Conservation (phyloP, 2,329 filamentous ascomycete genomes). For the Fusarium heterosporum region DNA sequence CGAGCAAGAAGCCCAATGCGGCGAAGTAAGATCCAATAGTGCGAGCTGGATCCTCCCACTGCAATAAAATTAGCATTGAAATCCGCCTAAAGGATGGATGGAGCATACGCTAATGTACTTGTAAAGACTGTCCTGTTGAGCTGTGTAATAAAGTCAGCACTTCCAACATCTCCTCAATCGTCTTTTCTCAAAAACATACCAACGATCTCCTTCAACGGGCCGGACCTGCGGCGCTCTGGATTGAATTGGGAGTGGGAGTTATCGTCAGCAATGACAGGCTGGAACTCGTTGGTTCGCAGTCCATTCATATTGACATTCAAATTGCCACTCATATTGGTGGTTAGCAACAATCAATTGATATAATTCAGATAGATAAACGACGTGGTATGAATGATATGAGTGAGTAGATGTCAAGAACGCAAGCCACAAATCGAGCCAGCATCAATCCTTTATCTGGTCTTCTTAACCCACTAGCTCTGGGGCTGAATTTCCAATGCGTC, state of each 20-base stretch:
- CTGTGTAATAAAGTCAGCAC: conserved; percentile 4
- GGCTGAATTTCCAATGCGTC: conserved; percentile 28
- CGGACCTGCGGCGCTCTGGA: conserved; percentile 6
- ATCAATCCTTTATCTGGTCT: conserved; percentile 18
- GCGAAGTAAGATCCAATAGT: conserved; percentile 37
- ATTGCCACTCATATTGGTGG: too few species aligned
- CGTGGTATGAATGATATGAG: not conserved
- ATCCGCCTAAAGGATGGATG: rapidly evolving
- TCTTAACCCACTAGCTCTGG: not conserved
- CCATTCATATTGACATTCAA: conserved; percentile 20
- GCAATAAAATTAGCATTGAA: not conserved
- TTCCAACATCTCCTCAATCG: not conserved
- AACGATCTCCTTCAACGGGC: conserved; percentile 38
- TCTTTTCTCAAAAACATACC: conserved; percentile 4
- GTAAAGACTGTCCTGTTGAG: conserved; percentile 41
- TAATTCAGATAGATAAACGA: not conserved
- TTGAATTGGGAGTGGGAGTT: not conserved
- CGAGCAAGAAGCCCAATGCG: conserved; percentile 31
- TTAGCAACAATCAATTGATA: not conserved
- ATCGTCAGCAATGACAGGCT: conserved; percentile 17
- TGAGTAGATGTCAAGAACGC: not conserved
- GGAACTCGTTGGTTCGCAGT: conserved; percentile 8
- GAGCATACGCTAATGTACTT: conserved; percentile 41
- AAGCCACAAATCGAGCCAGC: conserved; percentile 18
- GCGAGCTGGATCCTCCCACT: conserved; percentile 42